A percentile compares a stretch with the other conserved stretches of the same genome.
Evolutionary conservation across 106 monocot species (phyloP).

Genomic region (Vanilla planifolia): DNA sequence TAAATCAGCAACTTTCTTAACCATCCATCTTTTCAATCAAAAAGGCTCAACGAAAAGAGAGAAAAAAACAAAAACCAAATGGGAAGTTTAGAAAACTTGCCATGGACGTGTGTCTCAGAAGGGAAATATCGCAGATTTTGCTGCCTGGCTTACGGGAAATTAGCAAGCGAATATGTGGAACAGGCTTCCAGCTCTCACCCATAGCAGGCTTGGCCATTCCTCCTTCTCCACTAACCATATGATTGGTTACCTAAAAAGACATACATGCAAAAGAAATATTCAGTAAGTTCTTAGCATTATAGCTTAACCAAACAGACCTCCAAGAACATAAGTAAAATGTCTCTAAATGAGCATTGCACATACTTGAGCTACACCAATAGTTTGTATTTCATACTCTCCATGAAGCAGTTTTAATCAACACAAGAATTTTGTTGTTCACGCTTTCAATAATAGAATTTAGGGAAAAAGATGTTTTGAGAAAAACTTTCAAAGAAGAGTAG

Average conservation of each 20-base stretch:
- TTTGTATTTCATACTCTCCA: no score
- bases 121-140: constrained; percentile 24
- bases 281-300: no score
- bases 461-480: no score
- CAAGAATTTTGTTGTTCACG: no score
- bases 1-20: background rate
- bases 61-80: background rate
- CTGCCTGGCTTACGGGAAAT: constrained; percentile 30
- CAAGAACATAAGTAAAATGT: no score
- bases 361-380: no score
- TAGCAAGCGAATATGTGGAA: constrained; percentile 69
- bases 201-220: constrained; percentile 65
- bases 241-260: constrained; percentile 91
- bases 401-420: no score
- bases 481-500: no score
- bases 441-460: no score
- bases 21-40: background rate
- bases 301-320: no score
- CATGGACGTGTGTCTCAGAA: constrained; percentile 61
- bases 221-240: constrained; percentile 71
- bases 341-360: no score
- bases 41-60: background rate
- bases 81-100: constrained; percentile 10
- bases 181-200: constrained; percentile 81
- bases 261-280: no score